Percentiles rank a stretch among this genome's conserved stretches.
Conservation (phyloP, 768 basidiomycete genomes). For the Lactifluus pinguis region DNA sequence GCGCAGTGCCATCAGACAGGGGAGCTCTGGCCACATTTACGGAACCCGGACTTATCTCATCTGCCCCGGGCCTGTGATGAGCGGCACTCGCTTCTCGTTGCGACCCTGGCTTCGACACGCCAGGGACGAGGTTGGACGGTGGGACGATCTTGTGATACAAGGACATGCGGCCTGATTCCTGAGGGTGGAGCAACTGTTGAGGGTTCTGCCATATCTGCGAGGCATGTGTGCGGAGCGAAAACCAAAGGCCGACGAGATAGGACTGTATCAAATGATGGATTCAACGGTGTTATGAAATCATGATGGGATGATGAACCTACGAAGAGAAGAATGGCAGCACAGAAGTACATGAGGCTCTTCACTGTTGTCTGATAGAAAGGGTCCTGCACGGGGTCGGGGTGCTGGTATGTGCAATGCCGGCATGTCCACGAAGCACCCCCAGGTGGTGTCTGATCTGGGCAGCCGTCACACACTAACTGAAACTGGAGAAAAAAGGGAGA, state of each 20-base stretch:
- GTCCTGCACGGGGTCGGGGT: constrained; percentile 86
- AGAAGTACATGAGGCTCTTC: constrained; percentile 92
- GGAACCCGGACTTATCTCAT: neutral
- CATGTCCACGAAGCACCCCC: constrained; percentile 66
- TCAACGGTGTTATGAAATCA: neutral
- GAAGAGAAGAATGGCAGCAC: constrained; percentile 81
- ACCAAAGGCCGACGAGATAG: constrained; percentile 96
- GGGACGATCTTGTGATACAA: constrained; percentile 53
- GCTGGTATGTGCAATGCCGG: constrained; percentile 88
- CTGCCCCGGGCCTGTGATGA: constrained; percentile 36
- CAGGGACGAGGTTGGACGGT: constrained; percentile 25
- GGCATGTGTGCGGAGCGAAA: constrained; percentile 95
- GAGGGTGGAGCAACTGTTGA: constrained; percentile 62
- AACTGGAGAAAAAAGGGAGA: constrained; percentile 43
- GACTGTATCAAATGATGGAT: constrained; percentile 44
- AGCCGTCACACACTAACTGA: constrained; percentile 76
- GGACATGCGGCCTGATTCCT: constrained; percentile 41
- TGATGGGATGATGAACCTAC: constrained; percentile 41
- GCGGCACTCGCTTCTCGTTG: constrained; percentile 18
- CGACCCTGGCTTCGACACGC: constrained; percentile 16
- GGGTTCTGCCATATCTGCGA: constrained; percentile 99
- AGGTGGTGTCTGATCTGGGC: constrained; percentile 37
- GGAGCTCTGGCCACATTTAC: neutral
- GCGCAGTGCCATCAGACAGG: neutral
- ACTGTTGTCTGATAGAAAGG: constrained; percentile 97